Base-by-base conservation (phyloP, 140 eudicot genomes). In the Bidens hawaiensis region DNA sequence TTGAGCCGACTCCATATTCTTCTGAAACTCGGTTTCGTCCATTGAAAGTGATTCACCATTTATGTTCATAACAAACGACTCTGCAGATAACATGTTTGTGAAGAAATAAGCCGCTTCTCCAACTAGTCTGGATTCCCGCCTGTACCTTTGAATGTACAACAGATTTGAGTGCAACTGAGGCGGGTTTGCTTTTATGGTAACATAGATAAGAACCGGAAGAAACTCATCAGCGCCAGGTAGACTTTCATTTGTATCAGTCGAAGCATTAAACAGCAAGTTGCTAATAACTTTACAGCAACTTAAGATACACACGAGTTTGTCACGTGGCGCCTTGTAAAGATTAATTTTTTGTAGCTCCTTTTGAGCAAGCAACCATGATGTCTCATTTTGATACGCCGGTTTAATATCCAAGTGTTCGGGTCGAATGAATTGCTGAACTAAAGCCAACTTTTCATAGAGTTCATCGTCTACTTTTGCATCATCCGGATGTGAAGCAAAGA, bases 291-390 rank as follows among this genome's bases (percentile, higher is more conserved):
- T 82, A 83, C 97, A 90, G 71, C 97, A 87, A 60, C 79, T 82
- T 16, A 90, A 79, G 60, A 90, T 83, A 56, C 97, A 90, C 24
- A 78, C 95, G 30, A 90, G 94, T 73, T 90, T 90, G 64, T 90
- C 96, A 52, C 97, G 82, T 22, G 97, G 97, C 28, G 97, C 94
- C 82, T 84, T 90, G 76, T 83, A 79, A 76, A 87, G 78, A 62
- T 84, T 87, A 17, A 90, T 87, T 75, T 90, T 90, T 64, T 84
- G 96, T 12, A 90, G 75, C 83, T 90, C 97, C 75, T 90, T 84
- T 67, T 87, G 96, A 19, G 96, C 97, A 73, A 87, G 94, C 79
- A 93, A 65, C 99, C 96, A 93, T n/a, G 99, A 88, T 13, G 95
- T 74, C 72, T 93, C 99, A 54, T 88, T 88, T 76, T 85, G 99